Conservation (phyloP, 345 rosid species). For the Melastoma malabathricum region DNA sequence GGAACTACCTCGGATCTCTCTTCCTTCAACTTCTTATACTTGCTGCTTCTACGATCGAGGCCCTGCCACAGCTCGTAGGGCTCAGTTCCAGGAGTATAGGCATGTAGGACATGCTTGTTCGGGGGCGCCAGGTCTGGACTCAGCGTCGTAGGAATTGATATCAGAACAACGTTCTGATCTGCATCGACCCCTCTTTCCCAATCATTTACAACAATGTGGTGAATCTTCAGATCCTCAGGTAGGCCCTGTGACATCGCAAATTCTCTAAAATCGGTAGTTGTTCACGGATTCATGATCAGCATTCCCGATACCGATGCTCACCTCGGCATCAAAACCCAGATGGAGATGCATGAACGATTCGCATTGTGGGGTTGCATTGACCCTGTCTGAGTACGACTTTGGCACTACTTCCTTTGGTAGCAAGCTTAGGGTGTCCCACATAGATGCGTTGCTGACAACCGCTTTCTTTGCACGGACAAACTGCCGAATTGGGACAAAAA, state of each 20-base stretch:
- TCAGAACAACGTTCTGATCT: constrained; percentile 80
- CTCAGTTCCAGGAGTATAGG: constrained; percentile 84
- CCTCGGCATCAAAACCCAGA: constrained; percentile 80
- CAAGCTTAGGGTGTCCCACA: constrained; percentile 80
- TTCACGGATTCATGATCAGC: too few species aligned
- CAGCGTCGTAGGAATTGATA: constrained; percentile 70
- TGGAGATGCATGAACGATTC: constrained; percentile 99
- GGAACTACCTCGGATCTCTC: constrained; percentile 75
- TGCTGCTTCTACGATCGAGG: constrained; percentile 56
- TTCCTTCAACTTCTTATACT: constrained; percentile 64
- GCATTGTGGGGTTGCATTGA: constrained; percentile 50
- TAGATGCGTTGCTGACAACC: constrained; percentile 83
- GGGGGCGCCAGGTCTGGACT: constrained; percentile 78
- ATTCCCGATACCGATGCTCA: constrained; percentile 5
- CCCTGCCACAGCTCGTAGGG: constrained; percentile 73
- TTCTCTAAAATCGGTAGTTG: not conserved
- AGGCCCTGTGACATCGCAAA: constrained; percentile 29
- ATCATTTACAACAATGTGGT: constrained; percentile 85
- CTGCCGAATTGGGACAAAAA: constrained; percentile 21
- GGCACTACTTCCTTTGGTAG: constrained; percentile 59
- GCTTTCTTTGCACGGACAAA: constrained; percentile 74
- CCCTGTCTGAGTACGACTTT: constrained; percentile 32
- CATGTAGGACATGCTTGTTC: constrained; percentile 74
- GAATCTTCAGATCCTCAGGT: constrained; percentile 65
- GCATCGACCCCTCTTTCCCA: constrained; percentile 90